These are phyloP conservation scores for Aspergillus proliferans DNA, from an alignment of 2,329 filamentous ascomycete genomes.

Conservation along the genomic window DNA sequence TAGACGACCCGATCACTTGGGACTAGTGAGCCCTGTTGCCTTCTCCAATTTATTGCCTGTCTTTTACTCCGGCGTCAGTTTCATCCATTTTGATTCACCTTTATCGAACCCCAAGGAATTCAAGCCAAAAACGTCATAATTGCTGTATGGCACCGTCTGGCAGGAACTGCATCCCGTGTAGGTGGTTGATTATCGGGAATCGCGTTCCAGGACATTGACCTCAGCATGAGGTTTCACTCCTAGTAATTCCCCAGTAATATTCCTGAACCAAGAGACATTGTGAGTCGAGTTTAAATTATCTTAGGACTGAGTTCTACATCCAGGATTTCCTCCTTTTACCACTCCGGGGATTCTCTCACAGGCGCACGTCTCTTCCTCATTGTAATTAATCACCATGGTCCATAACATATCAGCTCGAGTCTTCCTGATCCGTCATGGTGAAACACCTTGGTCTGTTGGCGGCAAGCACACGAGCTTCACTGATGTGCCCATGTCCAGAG, in stretches of 20 bases:
- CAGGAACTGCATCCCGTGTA: background rate
- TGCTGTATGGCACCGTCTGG: background rate
- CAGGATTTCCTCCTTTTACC: too few relatives aligned
- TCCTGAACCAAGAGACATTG: too few relatives aligned
- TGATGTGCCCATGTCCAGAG: conserved; percentile 5
- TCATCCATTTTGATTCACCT: background rate
- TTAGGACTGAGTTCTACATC: too few relatives aligned
- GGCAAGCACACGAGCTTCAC: conserved; percentile 9
- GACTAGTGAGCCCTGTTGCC: background rate
- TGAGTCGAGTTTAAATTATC: too few relatives aligned
- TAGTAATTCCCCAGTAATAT: background rate
- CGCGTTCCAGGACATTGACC: conserved; percentile 2
- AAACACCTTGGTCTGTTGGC: conserved; percentile 10
- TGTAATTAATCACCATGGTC: background rate
- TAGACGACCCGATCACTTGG: background rate
- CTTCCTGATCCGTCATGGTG: conserved; percentile 12
- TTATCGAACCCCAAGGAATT: background rate
- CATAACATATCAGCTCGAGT: conserved; percentile 6
- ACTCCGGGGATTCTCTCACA: background rate
- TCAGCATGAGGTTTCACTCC: conserved; percentile 2
- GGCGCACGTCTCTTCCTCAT: background rate
- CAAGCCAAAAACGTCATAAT: background rate
- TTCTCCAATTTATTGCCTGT: background rate
- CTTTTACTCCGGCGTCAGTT: background rate
- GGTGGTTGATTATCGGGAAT: background rate